Conservation (phyloP, 2,329 filamentous ascomycete genomes). For the Microcyclosporella mali region DNA sequence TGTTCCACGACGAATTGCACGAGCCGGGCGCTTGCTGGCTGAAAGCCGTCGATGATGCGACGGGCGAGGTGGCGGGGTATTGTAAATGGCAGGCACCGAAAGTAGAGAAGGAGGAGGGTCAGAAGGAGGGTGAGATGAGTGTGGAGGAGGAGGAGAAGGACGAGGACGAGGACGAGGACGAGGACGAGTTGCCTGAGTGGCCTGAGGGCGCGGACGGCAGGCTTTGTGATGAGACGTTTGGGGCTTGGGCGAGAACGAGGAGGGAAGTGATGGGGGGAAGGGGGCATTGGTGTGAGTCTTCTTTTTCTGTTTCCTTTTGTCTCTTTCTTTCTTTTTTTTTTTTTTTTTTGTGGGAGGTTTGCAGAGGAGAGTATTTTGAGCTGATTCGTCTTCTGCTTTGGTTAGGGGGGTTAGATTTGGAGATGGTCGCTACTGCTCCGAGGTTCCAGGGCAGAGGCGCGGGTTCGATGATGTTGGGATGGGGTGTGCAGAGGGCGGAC, state of each 20-base stretch:
- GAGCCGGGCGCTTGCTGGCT: slow-evolving; percentile 22
- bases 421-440: slow-evolving; percentile 32
- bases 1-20: slow-evolving; percentile 19
- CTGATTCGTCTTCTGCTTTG: background rate
- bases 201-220: slow-evolving; percentile 20
- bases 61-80: slow-evolving; percentile 18
- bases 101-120: slow-evolving; percentile 13
- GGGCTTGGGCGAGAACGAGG: slow-evolving; percentile 21
- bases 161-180: slow-evolving; percentile 14
- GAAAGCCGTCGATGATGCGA: slow-evolving; percentile 18
- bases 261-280: slow-evolving; percentile 21
- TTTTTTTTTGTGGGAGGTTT: background rate
- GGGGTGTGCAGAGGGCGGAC: slow-evolving; percentile 36
- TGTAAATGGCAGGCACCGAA: slow-evolving; percentile 24
- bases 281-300: slow-evolving; percentile 26
- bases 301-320: background rate
- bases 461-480: slow-evolving; percentile 32
- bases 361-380: background rate
- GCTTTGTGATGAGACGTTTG: slow-evolving; percentile 25
- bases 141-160: slow-evolving; percentile 17
- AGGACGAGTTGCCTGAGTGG: slow-evolving; percentile 20
- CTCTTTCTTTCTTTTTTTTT: background rate
- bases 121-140: slow-evolving; percentile 10
- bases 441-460: slow-evolving; percentile 36
- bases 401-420: slow-evolving; percentile 20